Evolutionary conservation across 208 protist genomes (phyloP), one percentile per base, ranked within the genome.

Genomic region (Histomonas meleagridis): DNA sequence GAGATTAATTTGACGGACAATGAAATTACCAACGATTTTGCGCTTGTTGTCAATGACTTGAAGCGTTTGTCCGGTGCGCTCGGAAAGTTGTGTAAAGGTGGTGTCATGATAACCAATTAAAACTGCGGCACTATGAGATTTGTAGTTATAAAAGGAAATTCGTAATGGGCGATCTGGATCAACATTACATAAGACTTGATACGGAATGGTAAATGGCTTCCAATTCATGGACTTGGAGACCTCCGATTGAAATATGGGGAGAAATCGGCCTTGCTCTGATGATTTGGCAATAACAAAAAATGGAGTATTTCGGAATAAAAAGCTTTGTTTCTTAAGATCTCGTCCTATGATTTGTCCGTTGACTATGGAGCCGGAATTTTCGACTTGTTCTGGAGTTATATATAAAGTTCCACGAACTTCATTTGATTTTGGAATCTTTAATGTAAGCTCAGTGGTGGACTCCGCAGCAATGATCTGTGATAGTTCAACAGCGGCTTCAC

Each of bases 351-450:
- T 32, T 51, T 51, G 10, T 1, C 48, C 21, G 7, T 81, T 43
- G 12, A 81, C 35, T 14, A 81, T 23, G 28, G 70, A 48, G 35
- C 23, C 35, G 18, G 23, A 81, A 51, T 81, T 81, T 51, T 81
- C 70, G n/a, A 81, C 70, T 81, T 81, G 70, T 28, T 81, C 70
- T n/a, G 70, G 70, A 21, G 70, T 81, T 32, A 81, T 35, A 81
- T 38, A 43, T 23, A 81, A 23, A 32, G 35, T 51, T 1, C 70
- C 70, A 7, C 51, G 21, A 51, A 46, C 65, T 18, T 76, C 5
- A 26, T 51, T 26, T 5, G 7, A n/a, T n/a, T 65, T 65, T n/a
- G 70, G 40, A 51, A n/a, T 21, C 1, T 48, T 48, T 16, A 81
- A 51, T n/a, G 48, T 23, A 1, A 81, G n/a, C 21, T 32, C n/a